Evolutionary conservation across 306 rosid species (phyloP), one percentile per base, ranked within the genome.

Genomic region (Cucurbita pepo): DNA sequence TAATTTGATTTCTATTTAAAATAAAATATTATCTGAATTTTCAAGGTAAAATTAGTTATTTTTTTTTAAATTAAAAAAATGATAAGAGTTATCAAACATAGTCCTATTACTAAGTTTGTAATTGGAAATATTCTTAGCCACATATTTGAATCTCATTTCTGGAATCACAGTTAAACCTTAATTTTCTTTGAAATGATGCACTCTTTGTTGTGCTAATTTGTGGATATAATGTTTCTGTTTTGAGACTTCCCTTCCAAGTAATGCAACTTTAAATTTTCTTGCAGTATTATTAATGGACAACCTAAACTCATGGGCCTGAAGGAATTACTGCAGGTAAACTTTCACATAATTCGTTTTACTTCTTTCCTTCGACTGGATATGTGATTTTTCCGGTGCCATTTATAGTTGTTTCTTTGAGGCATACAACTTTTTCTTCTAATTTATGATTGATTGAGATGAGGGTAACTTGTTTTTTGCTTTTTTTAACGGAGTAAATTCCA

Each of bases 291-390:
- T 69, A 82, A 89, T 44, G 92, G 97, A 71, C 89, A 86, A 77
- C 99, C 99, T 59, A 91, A 85, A 77, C 89, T 60, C 71, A 89
- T 91, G 97, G 96, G 99, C 74, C 78, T 94, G 83, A 91, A 89
- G 92, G 95, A 91, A 76, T 72, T 91, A 51, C 83, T 91, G 63
- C 90, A 86, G 97, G 98, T 87, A 61, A 79, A 52, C 25, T 51
- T 56, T 34, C 57, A 40, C 64, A 34, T 41, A 58, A 71, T 71
- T 40, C 54, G 22, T 60, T 69, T 64, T 34, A 45, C 67, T 80
- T 55, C 75, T 81, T 55, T 45, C 34, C 56, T 45, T 76, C 21
- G 43, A 30, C 34, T 30, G 3, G 34, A 30, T 30, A 30, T 30
- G 34, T 30, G 34, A 30, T 30, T 30, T 30, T 30, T 30, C 34